Evolutionary conservation across 202 grass and related monocot species (phyloP), one percentile per base, ranked within the genome.

Genomic region (Musa balbisiana): DNA sequence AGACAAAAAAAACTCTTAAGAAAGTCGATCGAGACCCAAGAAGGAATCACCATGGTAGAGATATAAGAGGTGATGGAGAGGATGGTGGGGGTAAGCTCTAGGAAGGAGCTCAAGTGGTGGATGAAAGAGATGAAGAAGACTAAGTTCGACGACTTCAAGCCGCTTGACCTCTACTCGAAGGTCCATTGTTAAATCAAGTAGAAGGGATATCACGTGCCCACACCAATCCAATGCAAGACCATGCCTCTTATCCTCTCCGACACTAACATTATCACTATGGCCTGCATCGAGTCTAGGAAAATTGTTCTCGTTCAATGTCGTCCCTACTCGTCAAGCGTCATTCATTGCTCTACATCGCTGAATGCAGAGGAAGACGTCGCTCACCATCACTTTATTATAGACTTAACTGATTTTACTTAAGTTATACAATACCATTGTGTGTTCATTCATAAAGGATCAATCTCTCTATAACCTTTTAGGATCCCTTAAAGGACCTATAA

Each of bases 191-290:
- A 88, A 50, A 85, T 93, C 51, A 92, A 90, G 71, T 83, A 87
- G 76, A 98, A 98, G 88, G 94, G 94, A 1, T 98, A 98, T 82
- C 76, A 85, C 50, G 86, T 98, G 51, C 95, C 95, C 11, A 98
- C 95, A 23, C 91, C 95, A 4, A 98, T 94, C 79, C 95, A 98
- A 78, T 79, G 91, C 27, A 94, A 94, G 83, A 82, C 91, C 15
- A 94, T 98, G 87, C 95, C 91, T 33, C 83, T 98, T 53, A 94
- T 98, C 83, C 84, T 98, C 15, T 66, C 88, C 14, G 91, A 91
- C 9, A 26, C 67, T 15, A 91, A 98, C 68, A 78, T 98, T 55
- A 88, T 90, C 20, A 91, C 91, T 74, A 94, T 98, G 94, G 94
- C 91, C n/a, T 86, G 91, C 67, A 98, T 88, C 2, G 94, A 90